Base-by-base conservation (phyloP, 768 basidiomycete species). In the Dioszegia crocea region DNA sequence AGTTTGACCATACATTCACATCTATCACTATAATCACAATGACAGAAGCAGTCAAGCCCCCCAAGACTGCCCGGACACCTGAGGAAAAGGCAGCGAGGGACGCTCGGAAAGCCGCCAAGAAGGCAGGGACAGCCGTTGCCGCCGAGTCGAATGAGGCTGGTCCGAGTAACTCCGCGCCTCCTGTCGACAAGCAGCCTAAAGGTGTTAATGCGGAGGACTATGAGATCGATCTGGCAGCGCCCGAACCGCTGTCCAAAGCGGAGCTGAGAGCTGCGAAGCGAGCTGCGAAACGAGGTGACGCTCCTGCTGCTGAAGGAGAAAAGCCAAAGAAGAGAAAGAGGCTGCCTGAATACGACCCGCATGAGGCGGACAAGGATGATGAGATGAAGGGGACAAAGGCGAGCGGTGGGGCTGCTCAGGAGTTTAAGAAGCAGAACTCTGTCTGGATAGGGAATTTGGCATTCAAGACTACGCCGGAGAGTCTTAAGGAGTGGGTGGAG, bases 381-480 rank as follows among this genome's bases (percentile, higher is more conserved):
- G 30, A 33, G 31, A 19, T 5, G 16, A 23, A 31, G 31, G 44
- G 27, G 31, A 14, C 33, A 33, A 33, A 38, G 12, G 48, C 4
- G 39, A 45, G 21, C 19, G 39, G 31, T 1, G 31, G 29, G 17
- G 56, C 31, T 10, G 39, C 57, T 49, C 62, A 45, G 39, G 38
- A 53, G 33, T 51, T 60, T 14, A 86, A 85, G 75, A 84, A 87
- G 24, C 84, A 89, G 76, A 85, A 93, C 74, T 93, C 90, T 4
- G 82, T 97, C 46, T 98, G 94, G 94, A 88, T 97, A 29, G 94
- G 94, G 40, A 98, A 98, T 78, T 73, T 98, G 75, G 83, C 88
- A 5, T 98, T 88, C 82, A 88, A 87, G 78, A 97, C 94, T 51
- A 88, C 87, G 0, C 79, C 82, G 57, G 84, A 87, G 11, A 79